Evolutionary conservation across 2,329 filamentous ascomycete genomes (phyloP).

Genomic region (Chaetomium olivaceum): DNA sequence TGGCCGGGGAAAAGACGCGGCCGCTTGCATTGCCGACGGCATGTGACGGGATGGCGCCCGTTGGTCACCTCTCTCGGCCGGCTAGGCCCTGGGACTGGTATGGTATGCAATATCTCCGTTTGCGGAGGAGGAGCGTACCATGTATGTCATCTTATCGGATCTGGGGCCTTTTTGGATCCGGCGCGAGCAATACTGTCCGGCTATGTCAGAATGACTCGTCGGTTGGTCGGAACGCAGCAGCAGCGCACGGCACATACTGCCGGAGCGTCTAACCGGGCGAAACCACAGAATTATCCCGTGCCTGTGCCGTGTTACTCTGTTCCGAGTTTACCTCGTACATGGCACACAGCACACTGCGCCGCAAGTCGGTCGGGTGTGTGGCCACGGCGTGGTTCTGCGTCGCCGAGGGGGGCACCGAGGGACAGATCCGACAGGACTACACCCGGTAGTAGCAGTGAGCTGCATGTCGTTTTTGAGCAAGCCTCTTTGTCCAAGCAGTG

Average conservation of each 20-base stretch:
- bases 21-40: conserved; percentile 12
- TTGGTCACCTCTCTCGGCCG: neutral
- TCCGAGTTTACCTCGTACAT: neutral
- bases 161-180: too few species aligned
- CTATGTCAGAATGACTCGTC: neutral
- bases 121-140: neutral
- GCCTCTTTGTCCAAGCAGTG: neutral
- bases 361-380: neutral
- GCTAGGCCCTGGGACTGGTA: neutral
- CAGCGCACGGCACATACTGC: neutral
- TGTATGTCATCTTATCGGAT: neutral
- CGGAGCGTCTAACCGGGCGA: neutral
- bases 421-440: neutral
- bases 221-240: neutral
- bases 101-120: neutral
- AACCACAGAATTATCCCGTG: neutral
- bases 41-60: neutral
- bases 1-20: neutral
- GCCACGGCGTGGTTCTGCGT: neutral
- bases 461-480: neutral
- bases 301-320: conserved; percentile 1
- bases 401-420: neutral
- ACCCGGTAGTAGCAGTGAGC: neutral
- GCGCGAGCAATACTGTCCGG: neutral
- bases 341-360: neutral